Evolutionary conservation across 2,329 filamentous ascomycete species (phyloP), one percentile per base, ranked within the genome.

Genomic region (Dothistroma pini): DNA sequence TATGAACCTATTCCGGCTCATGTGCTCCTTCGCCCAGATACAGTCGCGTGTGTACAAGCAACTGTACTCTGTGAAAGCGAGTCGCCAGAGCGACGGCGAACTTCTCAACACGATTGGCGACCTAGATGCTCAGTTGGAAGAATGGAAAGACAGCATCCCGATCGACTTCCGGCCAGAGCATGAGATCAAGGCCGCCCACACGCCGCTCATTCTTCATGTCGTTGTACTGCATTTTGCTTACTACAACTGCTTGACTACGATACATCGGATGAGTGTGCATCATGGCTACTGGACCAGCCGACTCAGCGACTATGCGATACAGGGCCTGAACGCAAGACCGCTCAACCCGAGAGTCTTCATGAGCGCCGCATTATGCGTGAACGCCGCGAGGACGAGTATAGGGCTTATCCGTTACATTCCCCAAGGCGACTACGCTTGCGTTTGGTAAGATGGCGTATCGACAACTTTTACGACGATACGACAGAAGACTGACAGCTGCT

Each of bases 241-340:
- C 76, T 97, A 97, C 80, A 99, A 99, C 75, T 97, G 93, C 70
- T 79, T 99, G 56, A 97, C 93, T 0, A 99, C 95, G 0, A 97
- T 99, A 66, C 95, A 99, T 75, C 90, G 95, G 56, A 99, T 97
- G 95, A 96, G 91, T 48, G 90, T 97, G 32, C 95, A 97, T 70
- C 93, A 97, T 73, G 95, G 95, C 14, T 97, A 96, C 77, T 99
- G 95, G 95, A 97, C 93, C 0, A 97, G 91, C 71, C 86, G 95
- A 41, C 78, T 99, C 47, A 96, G 93, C 41, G 93, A 97, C 71
- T 97, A 92, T 72, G 95, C 95, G 16, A 95, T 97, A 59, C 91
- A 96, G 75, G 95, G 95, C 0, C 81, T 97, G 48, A 97, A 97
- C 74, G 89, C 93, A 0, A 84, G 89, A 65, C 93, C 95, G 0